Conservation (phyloP, 2,329 filamentous ascomycete species). For the Lasiodiplodia hormozganensis region DNA sequence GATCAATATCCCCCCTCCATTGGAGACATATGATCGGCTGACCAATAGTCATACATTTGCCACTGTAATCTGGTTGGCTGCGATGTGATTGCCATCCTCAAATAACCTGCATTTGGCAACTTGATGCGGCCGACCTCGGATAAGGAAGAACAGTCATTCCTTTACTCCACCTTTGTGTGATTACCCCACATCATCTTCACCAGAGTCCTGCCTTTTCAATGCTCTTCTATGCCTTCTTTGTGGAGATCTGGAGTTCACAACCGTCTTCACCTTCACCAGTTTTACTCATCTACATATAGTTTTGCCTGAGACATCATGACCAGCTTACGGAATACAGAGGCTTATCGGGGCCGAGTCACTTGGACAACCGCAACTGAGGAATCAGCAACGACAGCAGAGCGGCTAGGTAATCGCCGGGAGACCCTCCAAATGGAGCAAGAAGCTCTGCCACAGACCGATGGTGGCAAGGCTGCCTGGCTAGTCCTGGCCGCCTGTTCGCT, state of each 20-base stretch:
- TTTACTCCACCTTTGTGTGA: constrained; percentile 15
- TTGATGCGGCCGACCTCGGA: constrained; percentile 10
- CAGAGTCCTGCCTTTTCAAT: constrained; percentile 3
- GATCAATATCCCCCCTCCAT: not conserved
- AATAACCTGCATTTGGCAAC: not conserved
- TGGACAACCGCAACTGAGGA: not conserved
- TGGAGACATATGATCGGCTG: not conserved
- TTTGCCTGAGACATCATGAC: not conserved
- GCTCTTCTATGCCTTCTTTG: not conserved
- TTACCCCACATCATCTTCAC: not conserved
- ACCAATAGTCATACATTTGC: not conserved
- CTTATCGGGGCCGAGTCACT: not conserved
- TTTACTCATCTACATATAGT: not conserved
- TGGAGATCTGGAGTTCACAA: not conserved
- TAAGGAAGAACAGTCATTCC: constrained; percentile 4
- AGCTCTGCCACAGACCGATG: constrained; percentile 33
- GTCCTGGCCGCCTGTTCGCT: constrained; percentile 36
- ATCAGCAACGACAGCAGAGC: not conserved
- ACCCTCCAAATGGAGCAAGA: constrained; percentile 30
- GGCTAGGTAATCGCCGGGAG: not conserved
- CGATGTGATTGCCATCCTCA: not conserved
- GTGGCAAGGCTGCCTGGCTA: constrained; percentile 36
- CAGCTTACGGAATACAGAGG: not conserved
- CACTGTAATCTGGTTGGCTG: constrained; percentile 3
- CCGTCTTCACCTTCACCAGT: not conserved